These are phyloP conservation scores for Fusarium bactridioides DNA, from an alignment of 2,329 filamentous ascomycete genomes.

Conservation along the genomic window DNA sequence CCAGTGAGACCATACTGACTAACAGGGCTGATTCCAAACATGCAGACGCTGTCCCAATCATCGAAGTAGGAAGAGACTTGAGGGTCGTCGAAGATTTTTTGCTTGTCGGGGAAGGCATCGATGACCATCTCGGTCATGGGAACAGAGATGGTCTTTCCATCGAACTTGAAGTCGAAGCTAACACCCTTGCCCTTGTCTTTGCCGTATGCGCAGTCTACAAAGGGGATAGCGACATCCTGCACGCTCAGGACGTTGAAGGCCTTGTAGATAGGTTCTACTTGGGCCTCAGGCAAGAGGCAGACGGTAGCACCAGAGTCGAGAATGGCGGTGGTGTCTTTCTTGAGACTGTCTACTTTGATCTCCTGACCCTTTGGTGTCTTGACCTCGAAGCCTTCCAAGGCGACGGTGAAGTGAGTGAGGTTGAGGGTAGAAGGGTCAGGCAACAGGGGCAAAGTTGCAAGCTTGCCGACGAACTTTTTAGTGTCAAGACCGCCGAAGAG, in stretches of 20 bases:
- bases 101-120: slow-evolving; percentile 49
- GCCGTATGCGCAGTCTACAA: slow-evolving; percentile 61
- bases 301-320: slow-evolving; percentile 79
- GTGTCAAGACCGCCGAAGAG: slow-evolving; percentile 83
- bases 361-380: slow-evolving; percentile 39
- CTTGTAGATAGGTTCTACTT: slow-evolving; percentile 60
- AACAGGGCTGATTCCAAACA: slow-evolving; percentile 62
- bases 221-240: slow-evolving; percentile 52
- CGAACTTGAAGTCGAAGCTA: slow-evolving; percentile 62
- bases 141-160: slow-evolving; percentile 57
- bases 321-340: slow-evolving; percentile 69
- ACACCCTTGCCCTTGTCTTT: slow-evolving; percentile 53
- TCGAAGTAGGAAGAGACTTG: slow-evolving; percentile 44
- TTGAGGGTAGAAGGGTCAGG: slow-evolving; percentile 47
- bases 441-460: slow-evolving; percentile 56
- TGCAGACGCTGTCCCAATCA: slow-evolving; percentile 56
- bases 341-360: slow-evolving; percentile 47
- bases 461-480: slow-evolving; percentile 70
- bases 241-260: slow-evolving; percentile 61
- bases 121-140: slow-evolving; percentile 63
- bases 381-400: slow-evolving; percentile 51
- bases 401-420: slow-evolving; percentile 50
- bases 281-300: slow-evolving; percentile 69
- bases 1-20: slow-evolving; percentile 44
- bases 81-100: slow-evolving; percentile 51